These are phyloP conservation scores for Talaromyces funiculosus DNA, from an alignment of 2,329 filamentous ascomycete species.

Conservation along the genomic window DNA sequence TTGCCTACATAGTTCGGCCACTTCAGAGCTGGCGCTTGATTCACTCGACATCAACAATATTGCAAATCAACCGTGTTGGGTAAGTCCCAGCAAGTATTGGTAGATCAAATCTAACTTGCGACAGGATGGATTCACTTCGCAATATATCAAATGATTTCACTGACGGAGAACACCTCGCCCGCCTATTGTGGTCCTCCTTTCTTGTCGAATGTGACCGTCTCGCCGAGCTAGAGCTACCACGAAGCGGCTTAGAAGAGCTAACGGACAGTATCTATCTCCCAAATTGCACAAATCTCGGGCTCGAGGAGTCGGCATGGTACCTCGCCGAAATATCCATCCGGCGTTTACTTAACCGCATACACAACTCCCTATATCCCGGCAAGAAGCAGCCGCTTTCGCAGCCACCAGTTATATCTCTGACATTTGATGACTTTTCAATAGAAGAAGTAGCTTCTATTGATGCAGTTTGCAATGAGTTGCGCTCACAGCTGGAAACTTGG, in stretches of 20 bases:
- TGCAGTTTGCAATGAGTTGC: conserved; percentile 20
- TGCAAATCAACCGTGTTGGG: conserved; percentile 22
- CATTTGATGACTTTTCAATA: conserved; percentile 23
- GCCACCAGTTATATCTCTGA: conserved; percentile 19
- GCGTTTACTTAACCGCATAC: conserved; percentile 30
- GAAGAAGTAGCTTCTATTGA: conserved; percentile 26
- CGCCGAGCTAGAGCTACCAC: conserved; percentile 29
- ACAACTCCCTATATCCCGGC: conserved; percentile 26
- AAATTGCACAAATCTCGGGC: conserved; percentile 21
- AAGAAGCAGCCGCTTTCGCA: conserved; percentile 22
- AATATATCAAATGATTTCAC: neutral
- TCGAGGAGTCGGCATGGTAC: conserved; percentile 18
- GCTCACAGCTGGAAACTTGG: conserved; percentile 28
- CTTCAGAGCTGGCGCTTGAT: conserved; percentile 33
- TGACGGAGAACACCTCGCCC: conserved; percentile 4
- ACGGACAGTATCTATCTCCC: conserved; percentile 28
- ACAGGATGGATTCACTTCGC: conserved; percentile 2
- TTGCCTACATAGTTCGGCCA: conserved; percentile 29
- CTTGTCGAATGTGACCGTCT: conserved; percentile 22
- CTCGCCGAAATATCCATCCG: conserved; percentile 31
- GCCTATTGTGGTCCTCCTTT: conserved; percentile 7
- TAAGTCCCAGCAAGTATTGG: neutral
- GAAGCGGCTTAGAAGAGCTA: conserved; percentile 28
- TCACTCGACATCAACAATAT: conserved; percentile 26
- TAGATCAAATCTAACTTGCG: neutral